phyloP scores from a whole-genome alignment of 768 basidiomycete genomes.

The Exidia glandulosa region DNA sequence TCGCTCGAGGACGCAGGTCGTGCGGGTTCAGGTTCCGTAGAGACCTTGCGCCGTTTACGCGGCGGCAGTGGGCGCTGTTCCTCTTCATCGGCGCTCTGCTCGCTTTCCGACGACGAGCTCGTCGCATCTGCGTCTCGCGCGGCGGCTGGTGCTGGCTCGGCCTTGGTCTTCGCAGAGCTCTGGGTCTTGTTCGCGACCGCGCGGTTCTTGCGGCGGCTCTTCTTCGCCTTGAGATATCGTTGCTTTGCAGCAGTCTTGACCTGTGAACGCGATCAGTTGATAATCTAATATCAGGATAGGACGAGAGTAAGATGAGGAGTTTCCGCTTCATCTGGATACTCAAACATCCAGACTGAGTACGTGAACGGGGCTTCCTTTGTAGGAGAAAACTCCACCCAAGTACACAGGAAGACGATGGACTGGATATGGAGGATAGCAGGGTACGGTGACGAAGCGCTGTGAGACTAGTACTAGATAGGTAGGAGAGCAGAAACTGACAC shows the following conservation, averaged over 20 bases:
- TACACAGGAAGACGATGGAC: no score
- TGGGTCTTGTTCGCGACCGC: slow-evolving; percentile 21
- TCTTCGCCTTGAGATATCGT: slow-evolving; percentile 64
- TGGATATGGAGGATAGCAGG: no score
- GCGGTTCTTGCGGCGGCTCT: slow-evolving; percentile 46
- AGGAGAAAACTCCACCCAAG: no score
- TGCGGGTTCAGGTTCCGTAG: slow-evolving; percentile 9
- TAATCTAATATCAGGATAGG: no score
- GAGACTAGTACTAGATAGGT: no score
- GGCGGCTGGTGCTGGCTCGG: slow-evolving; percentile 9
- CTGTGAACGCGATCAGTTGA: slow-evolving; percentile 23
- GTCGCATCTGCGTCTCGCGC: slow-evolving; percentile 14
- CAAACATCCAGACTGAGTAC: no score
- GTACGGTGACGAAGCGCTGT: no score
- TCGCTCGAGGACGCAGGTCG: slow-evolving; percentile 1
- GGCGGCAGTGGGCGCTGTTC: slow-evolving; percentile 15
- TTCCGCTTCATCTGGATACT: no score
- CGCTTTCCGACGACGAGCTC: no score
- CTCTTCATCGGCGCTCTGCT: slow-evolving; percentile 6
- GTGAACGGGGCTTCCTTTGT: no score
- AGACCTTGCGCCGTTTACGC: slow-evolving; percentile 35
- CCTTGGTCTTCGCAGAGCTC: slow-evolving; percentile 15
- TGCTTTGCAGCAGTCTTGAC: slow-evolving; percentile 62
- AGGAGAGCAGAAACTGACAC: no score
- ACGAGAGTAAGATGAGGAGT: no score